Conservation (phyloP, 2,329 filamentous ascomycete genomes). For the Penicillium hesseltinei region DNA sequence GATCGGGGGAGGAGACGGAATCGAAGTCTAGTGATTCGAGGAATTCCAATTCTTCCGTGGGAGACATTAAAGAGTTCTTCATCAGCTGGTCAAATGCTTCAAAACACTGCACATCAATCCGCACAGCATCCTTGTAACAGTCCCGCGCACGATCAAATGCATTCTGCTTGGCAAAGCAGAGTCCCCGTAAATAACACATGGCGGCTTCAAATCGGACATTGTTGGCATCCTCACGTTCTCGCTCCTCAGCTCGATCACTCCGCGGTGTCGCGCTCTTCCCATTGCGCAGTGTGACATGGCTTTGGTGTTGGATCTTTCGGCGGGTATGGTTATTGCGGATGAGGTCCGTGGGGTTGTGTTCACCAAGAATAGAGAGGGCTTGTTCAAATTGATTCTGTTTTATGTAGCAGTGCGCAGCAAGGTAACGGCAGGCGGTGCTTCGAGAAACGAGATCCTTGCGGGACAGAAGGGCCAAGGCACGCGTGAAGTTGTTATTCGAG, state of each 20-base stretch:
- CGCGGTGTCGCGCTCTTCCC: constrained; percentile 49
- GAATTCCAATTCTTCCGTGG: constrained; percentile 86
- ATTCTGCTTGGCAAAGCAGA: constrained; percentile 96
- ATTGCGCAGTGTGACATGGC: constrained; percentile 50
- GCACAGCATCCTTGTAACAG: constrained; percentile 95
- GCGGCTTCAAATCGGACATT: constrained; percentile 87
- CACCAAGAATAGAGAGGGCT: constrained; percentile 79
- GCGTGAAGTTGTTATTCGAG: constrained; percentile 88
- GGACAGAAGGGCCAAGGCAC: constrained; percentile 80
- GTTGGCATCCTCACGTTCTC: constrained; percentile 66
- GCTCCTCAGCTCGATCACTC: constrained; percentile 58
- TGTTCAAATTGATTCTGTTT: constrained; percentile 90
- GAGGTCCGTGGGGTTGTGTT: constrained; percentile 89
- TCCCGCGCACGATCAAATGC: constrained; percentile 96
- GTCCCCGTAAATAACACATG: constrained; percentile 92
- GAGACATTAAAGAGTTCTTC: constrained; percentile 88
- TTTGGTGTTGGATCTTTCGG: constrained; percentile 68
- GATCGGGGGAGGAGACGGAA: constrained; percentile 66
- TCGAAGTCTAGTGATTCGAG: constrained; percentile 89
- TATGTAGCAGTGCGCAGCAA: constrained; percentile 90
- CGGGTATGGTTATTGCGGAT: constrained; percentile 65
- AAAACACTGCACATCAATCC: constrained; percentile 96
- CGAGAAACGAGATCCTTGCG: constrained; percentile 77
- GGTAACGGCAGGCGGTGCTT: constrained; percentile 85
- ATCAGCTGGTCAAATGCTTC: constrained; percentile 98